Base-by-base conservation (phyloP, 495 filamentous ascomycete species). In the Penicillium lividum region DNA sequence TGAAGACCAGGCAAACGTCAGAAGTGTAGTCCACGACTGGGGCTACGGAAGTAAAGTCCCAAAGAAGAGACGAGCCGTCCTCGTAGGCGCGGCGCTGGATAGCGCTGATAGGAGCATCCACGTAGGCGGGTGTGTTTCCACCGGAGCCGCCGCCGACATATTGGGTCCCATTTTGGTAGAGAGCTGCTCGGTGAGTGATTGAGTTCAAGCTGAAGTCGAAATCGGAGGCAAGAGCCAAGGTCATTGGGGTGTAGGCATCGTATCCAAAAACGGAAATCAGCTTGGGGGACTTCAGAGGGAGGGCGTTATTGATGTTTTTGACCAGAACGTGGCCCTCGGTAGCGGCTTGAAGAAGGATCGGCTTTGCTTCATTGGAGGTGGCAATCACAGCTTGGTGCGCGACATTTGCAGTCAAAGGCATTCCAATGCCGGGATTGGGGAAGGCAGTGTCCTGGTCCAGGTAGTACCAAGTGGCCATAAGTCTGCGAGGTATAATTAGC, bases 311-410 rank as follows among this genome's bases (percentile, higher is more conserved):
- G 13, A 28, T 49, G 62, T 93, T 93, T 73, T 91, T 93, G 28
- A 93, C 76, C 22, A 93, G 67, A 1, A 89, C 88, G 66, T 87
- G 85, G n/a, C 81, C 82, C 53, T 83, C 84, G 6, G 81, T 80
- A 6, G 79, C 84, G 13, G 84, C 79, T 59, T 84, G 73, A 3
- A 81, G 76, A 54, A 87, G 81, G 5, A 81, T 60, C 0, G 67
- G 64, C 2, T 70, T 76, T 52, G 85, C 83, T 45, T 81, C 66
- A 4, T 16, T 16, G 7, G 66, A 77, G 40, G 82, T 80, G 0
- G 82, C 83, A 54, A 86, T 76, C 7, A 59, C 64, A 49, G 90
- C 83, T 7, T 89, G 79, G 51, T 91, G 89, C 54, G 92, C 87
- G 53, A 85, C 82, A 4, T 81, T 87, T 84, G 87, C 89, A 5